Evolutionary conservation across 2,329 filamentous ascomycete genomes (phyloP).

Genomic region (Fusarium aywerte): DNA sequence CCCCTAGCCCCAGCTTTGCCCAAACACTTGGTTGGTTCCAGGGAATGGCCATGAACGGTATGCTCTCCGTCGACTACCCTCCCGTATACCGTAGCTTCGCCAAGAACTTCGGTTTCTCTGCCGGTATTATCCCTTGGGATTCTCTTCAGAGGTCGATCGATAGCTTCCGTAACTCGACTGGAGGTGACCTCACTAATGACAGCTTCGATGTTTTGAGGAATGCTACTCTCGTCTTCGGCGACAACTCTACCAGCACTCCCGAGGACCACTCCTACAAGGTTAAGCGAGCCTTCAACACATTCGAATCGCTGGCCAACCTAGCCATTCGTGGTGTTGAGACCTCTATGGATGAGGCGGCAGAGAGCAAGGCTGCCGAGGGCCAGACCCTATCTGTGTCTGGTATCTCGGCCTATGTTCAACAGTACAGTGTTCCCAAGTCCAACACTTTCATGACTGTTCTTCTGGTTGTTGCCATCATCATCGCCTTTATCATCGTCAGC

Average conservation of each 20-base stretch:
- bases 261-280: slow-evolving; percentile 55
- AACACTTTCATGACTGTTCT: slow-evolving; percentile 98
- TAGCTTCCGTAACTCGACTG: slow-evolving; percentile 80
- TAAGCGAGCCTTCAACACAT: slow-evolving; percentile 64
- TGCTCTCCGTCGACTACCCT: slow-evolving; percentile 92
- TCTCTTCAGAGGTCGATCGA: slow-evolving; percentile 85
- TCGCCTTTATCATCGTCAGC: slow-evolving; percentile 84
- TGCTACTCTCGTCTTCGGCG: slow-evolving; percentile 76
- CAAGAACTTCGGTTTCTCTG: slow-evolving; percentile 94
- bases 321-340: slow-evolving; percentile 64
- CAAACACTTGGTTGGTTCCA: slow-evolving; percentile 93
- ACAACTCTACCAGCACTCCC: slow-evolving; percentile 63
- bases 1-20: slow-evolving; percentile 83
- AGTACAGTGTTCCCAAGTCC: slow-evolving; percentile 83
- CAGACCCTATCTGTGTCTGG: slow-evolving; percentile 71
- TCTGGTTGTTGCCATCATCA: slow-evolving; percentile 85
- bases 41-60: slow-evolving; percentile 92
- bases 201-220: slow-evolving; percentile 81
- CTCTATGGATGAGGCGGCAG: slow-evolving; percentile 53
- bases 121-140: slow-evolving; percentile 85
- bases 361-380: slow-evolving; percentile 41
- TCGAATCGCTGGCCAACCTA: slow-evolving; percentile 64
- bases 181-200: slow-evolving; percentile 85
- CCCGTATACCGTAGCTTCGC: slow-evolving; percentile 88
- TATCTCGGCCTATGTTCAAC: slow-evolving; percentile 84